phyloP scores from a whole-genome alignment of 768 basidiomycete species.

The Asterophora parasitica region DNA sequence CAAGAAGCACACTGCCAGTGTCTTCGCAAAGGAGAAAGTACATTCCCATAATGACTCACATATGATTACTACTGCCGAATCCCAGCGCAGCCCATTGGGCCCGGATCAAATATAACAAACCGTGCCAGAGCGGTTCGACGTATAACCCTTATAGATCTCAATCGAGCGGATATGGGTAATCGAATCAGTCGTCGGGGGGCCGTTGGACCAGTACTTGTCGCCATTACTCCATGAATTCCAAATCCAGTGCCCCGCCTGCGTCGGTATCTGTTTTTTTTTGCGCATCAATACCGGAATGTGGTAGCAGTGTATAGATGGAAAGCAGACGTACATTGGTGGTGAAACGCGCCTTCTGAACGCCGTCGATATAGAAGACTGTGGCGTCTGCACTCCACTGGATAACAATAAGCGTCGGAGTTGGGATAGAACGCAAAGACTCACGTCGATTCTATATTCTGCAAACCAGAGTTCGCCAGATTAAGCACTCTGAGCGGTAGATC shows the following conservation, averaged over 20 bases:
- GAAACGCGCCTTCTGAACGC: slow-evolving; percentile 24
- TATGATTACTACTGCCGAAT: no score
- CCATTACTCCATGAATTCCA: slow-evolving; percentile 35
- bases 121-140: slow-evolving; percentile 20
- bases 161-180: slow-evolving; percentile 31
- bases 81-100: no score
- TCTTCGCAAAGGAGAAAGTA: no score
- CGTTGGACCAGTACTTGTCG: slow-evolving; percentile 30
- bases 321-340: slow-evolving; percentile 23
- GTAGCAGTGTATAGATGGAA: not conserved
- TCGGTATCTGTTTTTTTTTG: slow-evolving; percentile 32
- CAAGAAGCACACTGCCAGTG: no score
- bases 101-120: slow-evolving; percentile 19
- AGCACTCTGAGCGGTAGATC: not conserved
- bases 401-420: not conserved
- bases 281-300: not conserved
- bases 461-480: not conserved
- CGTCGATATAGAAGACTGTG: slow-evolving; percentile 32
- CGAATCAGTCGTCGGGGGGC: slow-evolving; percentile 30
- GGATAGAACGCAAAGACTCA: slow-evolving; percentile 9
- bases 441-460: slow-evolving; percentile 32
- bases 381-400: slow-evolving; percentile 26
- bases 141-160: slow-evolving; percentile 30
- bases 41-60: no score
- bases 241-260: slow-evolving; percentile 25